Evolutionary conservation across 192 early-diverging fungal species (phyloP), one percentile per base, ranked within the genome.

Genomic region (Chytriomyces sp.): DNA sequence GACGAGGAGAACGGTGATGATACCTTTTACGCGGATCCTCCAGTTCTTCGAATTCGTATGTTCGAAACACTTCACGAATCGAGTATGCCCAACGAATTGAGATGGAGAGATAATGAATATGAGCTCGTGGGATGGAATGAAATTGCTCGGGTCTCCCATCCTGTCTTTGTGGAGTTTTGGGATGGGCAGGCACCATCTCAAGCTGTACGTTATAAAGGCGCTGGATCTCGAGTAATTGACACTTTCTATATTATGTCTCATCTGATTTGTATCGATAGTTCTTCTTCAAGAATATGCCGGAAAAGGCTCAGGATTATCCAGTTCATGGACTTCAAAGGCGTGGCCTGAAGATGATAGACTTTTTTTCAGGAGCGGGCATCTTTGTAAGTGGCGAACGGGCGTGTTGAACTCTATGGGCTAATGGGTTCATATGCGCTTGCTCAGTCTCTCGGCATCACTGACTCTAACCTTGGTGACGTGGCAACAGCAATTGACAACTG

Each of bases 311-410:
- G 0, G 5, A 3, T 12, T 68, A 68, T 55, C 65, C 65, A 54
- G 39, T 49, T 5, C 52, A 68, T 19, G 63, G 63, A 6, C 65
- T 68, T 14, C 25, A n/a, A 3, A 6, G 0, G 17, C 25, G 65
- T 6, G 34, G 55, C 28, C 7, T 55, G 5, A 19, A 34, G 31
- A 68, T 68, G 17, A 19, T 68, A 12, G 65, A 68, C 32, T 17
- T 49, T 26, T 68, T 68, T 55, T 68, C 39, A 19, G 65, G 65
- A 34, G 32, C 65, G 17, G 65, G 65, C 10, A 68, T 55, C 33
- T 68, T 54, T 52, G 65, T 68, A 26, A 52, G 65, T 54, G 5
- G 7, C 41, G 19, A 19, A 44, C 41, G 41, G 8, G 7, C 19
- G 8, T 57, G 14, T 26, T 28, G 26, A 10, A 7, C 8, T 7